Evolutionary conservation across 352 stramenopile species (phyloP).

Genomic region (Phytophthora idaei): DNA sequence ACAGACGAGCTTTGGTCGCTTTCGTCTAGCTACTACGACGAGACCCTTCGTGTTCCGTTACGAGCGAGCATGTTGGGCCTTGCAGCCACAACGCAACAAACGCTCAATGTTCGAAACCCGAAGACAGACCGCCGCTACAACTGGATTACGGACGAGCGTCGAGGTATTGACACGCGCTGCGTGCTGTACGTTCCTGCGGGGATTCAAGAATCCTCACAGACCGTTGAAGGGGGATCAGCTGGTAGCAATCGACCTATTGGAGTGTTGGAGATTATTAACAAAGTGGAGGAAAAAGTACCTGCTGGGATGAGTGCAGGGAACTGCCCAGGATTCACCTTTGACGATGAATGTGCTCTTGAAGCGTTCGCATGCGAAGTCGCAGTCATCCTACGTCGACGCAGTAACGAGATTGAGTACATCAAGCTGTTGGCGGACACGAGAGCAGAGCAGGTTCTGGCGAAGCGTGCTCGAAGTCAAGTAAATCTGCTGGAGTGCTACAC

Average conservation of each 20-base stretch:
- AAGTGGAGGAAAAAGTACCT: slow-evolving; percentile 51
- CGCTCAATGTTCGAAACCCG: slow-evolving; percentile 76
- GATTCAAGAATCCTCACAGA: slow-evolving; percentile 51
- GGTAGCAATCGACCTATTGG: slow-evolving; percentile 70
- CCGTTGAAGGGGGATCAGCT: slow-evolving; percentile 27
- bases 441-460: slow-evolving; percentile 71
- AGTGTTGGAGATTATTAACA: slow-evolving; percentile 91
- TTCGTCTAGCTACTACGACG: slow-evolving; percentile 74
- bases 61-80: slow-evolving; percentile 63
- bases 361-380: slow-evolving; percentile 87
- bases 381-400: slow-evolving; percentile 80
- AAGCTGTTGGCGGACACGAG: slow-evolving; percentile 85
- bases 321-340: slow-evolving; percentile 66
- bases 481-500: slow-evolving; percentile 83
- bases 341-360: slow-evolving; percentile 88
- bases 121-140: slow-evolving; percentile 65
- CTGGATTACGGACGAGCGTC: slow-evolving; percentile 55
- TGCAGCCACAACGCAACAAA: slow-evolving; percentile 62
- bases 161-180: slow-evolving; percentile 64
- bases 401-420: slow-evolving; percentile 90
- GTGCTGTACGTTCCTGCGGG: slow-evolving; percentile 89
- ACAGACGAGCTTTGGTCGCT: slow-evolving; percentile 84
- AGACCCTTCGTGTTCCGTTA: slow-evolving; percentile 70
- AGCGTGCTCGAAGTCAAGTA: slow-evolving; percentile 75
- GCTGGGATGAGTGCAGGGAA: slow-evolving; percentile 16